Base-by-base conservation (phyloP, 352 stramenopile species). In the Ophiocytium majus region DNA sequence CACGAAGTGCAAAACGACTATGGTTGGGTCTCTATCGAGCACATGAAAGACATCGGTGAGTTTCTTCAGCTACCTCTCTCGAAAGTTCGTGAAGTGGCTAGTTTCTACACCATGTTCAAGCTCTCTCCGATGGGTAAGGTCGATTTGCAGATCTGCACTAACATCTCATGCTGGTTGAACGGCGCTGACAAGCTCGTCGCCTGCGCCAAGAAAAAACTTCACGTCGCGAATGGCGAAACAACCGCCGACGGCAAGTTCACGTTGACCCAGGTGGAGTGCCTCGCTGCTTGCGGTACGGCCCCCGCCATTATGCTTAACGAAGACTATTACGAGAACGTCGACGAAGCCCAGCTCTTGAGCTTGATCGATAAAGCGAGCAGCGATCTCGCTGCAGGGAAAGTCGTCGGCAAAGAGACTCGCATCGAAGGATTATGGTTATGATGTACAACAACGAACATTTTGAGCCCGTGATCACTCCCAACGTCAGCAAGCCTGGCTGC, bases 31-130 rank as follows among this genome's bases (percentile, higher is more conserved):
- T n/a, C n/a, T n/a, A n/a, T n/a, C n/a, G n/a, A n/a, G n/a, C n/a
- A n/a, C n/a, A n/a, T n/a, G n/a, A n/a, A n/a, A n/a, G n/a, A n/a
- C n/a, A n/a, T n/a, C n/a, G n/a, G n/a, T n/a, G n/a, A n/a, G n/a
- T n/a, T n/a, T n/a, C n/a, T n/a, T n/a, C n/a, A n/a, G n/a, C n/a
- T n/a, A n/a, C n/a, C n/a, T n/a, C n/a, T n/a, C n/a, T n/a, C n/a
- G n/a, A n/a, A n/a, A n/a, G 57, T 66, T 19, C 28, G 28, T 66
- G 57, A 66, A 66, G 57, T 66, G 28, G 57, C 57, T 23, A 66
- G 17, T 28, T 66, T 66, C 28, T 66, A 66, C 57, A 66, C 57
- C 28, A 66, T 66, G 57, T 66, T 66, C 57, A 66, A 66, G 17
- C 19, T 19, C 19, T 19, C 19, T 19, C 19, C 19, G 57, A 19